Base-by-base conservation (phyloP, 2,329 filamentous ascomycete species). In the Thielaviopsis euricoi region DNA sequence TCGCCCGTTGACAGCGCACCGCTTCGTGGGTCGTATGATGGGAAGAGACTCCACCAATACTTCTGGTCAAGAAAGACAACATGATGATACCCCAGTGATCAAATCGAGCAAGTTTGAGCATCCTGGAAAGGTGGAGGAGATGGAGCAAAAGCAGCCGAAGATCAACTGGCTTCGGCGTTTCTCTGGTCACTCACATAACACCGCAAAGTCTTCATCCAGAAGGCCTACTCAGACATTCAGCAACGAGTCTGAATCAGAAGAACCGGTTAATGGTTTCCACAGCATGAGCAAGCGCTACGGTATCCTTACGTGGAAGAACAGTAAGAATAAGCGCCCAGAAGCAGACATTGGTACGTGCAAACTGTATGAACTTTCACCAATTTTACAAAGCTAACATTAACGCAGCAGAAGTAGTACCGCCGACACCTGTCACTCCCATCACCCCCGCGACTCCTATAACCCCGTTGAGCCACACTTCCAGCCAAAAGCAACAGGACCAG, bases 251-350 rank as follows among this genome's bases (percentile, higher is more conserved):
- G 15, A 43, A 15, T 15, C 37, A 17, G 37, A 43, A 10, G 15
- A 17, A 7, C 37, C 58, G 12, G 48, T 55, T n/a, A 46, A 55
- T 10, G 58, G 53, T 3, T 21, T 50, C 10, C 53, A 56, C n/a
- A 52, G 37, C 23, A 80, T 75, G 68, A 80, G 76, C 69, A 76
- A 76, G 68, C 70, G 71, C 9, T 79, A 81, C 61, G 71, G 69
- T 29, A 72, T 81, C 17, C 70, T 74, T 5, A 81, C 81, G 61
- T 82, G 77, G 78, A 80, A 78, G 65, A 71, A 67, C 26, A 71
- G 67, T 55, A 78, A 73, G 52, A 67, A 62, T 25, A 19, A 43
- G 37, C 37, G 37, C 37, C 37, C 37, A 43, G 37, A 43, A 15
- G 17, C 37, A 43, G 37, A 15, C 17, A 43, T n/a, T 4, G 37